Base-by-base conservation (phyloP, 768 basidiomycete species). In the Sarcodon aspratus region DNA sequence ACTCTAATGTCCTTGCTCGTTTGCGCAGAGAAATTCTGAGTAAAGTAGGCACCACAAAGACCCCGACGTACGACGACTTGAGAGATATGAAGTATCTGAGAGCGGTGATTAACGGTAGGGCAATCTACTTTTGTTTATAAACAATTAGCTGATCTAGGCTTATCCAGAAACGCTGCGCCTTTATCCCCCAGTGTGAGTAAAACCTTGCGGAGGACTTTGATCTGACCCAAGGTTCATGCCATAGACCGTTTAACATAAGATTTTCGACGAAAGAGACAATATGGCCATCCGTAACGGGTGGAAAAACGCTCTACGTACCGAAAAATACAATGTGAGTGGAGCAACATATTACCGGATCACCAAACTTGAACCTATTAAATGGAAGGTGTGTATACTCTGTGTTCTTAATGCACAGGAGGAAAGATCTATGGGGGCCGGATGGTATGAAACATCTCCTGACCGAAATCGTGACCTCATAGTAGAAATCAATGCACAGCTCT, bases 401-500 rank as follows among this genome's bases (percentile, higher is more conserved):
- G 6, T 61, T 66, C 48, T 50, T 75, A 33, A 80, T 81, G 78
- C 82, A 85, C 35, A 69, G 80, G 7, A 68, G 79, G 33, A 69
- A 62, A 46, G 78, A 81, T 53, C 68, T 80, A 6, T 84, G 82
- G 82, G 82, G 81, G 0, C 78, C 79, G 1, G 80, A 82, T 56
- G 80, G 79, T 79, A 53, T 6, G 66, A 43, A 9, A 57, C 5
- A 31, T 12, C 47, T 44, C 69, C 21, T 44, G 13, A 33, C 12
- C 31, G 8, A 13, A 10, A 11, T 40, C 33, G 13, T 21, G 12
- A 12, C 49, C 1, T 17, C 8, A 17, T n/a, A 32, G 1, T 44
- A 34, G 13, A n/a, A 32, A 31, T 18, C 44, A 38, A 10, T 45
- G 36, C 15, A 9, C 44, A 80, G 79, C 79, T n/a, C 59, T 71